Conservation (phyloP, 805 yeast species). For the Candida loeiensis region DNA sequence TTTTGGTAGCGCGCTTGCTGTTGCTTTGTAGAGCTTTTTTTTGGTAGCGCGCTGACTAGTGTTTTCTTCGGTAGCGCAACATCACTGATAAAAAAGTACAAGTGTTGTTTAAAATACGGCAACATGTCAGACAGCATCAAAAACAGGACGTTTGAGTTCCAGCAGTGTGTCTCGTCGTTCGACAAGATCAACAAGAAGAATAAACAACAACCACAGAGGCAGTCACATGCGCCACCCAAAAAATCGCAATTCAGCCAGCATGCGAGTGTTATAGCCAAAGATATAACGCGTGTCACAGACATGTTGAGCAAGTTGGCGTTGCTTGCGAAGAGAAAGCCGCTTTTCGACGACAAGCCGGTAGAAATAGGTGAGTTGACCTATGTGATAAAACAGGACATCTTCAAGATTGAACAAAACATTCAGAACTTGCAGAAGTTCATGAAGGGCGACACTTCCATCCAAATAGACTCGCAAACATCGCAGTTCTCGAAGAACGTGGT, state of each 20-base stretch:
- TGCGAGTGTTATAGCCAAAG: constrained; percentile 84
- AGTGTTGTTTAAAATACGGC: neutral
- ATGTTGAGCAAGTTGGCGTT: constrained; percentile 75
- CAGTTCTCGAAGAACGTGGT: constrained; percentile 85
- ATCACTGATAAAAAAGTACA: constrained; percentile 3
- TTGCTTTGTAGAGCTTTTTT: neutral
- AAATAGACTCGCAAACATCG: constrained; percentile 56
- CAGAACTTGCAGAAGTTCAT: constrained; percentile 56
- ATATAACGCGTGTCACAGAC: constrained; percentile 81
- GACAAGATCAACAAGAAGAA: constrained; percentile 54
- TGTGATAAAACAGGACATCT: constrained; percentile 81
- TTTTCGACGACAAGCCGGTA: constrained; percentile 90
- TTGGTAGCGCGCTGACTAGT: neutral
- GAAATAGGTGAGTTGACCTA: constrained; percentile 91
- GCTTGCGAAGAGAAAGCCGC: constrained; percentile 83
- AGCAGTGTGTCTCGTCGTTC: constrained; percentile 80
- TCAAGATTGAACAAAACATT: constrained; percentile 70
- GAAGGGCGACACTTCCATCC: constrained; percentile 41
- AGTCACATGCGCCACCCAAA: constrained; percentile 17
- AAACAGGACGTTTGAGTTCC: constrained; percentile 90
- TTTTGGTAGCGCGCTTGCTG: neutral
- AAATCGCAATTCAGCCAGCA: constrained; percentile 46
- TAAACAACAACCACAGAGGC: constrained; percentile 12
- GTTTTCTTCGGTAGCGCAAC: too few species aligned
- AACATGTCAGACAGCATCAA: constrained; percentile 40